Evolutionary conservation across 371 early-diverging fungal species (phyloP), one percentile per base, ranked within the genome.

Genomic region (Umbelopsis sp.): DNA sequence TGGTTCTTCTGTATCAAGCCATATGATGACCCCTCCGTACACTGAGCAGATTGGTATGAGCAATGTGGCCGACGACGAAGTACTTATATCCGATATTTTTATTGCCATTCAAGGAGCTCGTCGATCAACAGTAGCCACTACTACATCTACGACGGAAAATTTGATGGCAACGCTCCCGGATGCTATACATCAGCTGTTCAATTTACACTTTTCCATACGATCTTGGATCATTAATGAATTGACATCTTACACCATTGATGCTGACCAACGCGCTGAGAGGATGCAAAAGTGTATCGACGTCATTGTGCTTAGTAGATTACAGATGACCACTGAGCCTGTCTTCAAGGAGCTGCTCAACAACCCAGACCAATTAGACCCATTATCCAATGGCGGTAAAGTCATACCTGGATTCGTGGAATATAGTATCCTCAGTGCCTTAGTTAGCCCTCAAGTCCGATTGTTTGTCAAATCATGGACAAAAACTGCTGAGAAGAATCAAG

Each of bases 371-470:
- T 25, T 62, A 32, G 63, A 63, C 10, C 44, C 41, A 22, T 29
- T 35, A 10, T 35, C 63, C 8, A 29, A 32, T 10, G 29, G 10
- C 24, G 35, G 25, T 41, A 32, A 37, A 70, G 74, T 83, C 18
- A 86, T 92, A 14, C 94, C 93, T 9, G 91, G 92, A 0, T 92
- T 93, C 84, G 89, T 94, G 2, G 94, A 93, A 72, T 79, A 88
- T 38, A 90, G 93, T 0, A 79, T 94, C 14, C 86, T 90, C 11
- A 88, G 89, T 65, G 94, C 93, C 0, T 73, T 94, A 25, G 83
- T 94, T 62, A 92, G 93, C 57, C 93, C 94, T 11, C 92, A 94
- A 78, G 87, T 89, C 16, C 82, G 94, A 18, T 71, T 83, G 16
- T 94, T 88, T 71, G 74, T 82, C 18, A 82, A 86, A 35, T 87